Evolutionary conservation across 805 yeast species (phyloP), one percentile per base, ranked within the genome.

Genomic region (Cyberlindnera subsufficiens): DNA sequence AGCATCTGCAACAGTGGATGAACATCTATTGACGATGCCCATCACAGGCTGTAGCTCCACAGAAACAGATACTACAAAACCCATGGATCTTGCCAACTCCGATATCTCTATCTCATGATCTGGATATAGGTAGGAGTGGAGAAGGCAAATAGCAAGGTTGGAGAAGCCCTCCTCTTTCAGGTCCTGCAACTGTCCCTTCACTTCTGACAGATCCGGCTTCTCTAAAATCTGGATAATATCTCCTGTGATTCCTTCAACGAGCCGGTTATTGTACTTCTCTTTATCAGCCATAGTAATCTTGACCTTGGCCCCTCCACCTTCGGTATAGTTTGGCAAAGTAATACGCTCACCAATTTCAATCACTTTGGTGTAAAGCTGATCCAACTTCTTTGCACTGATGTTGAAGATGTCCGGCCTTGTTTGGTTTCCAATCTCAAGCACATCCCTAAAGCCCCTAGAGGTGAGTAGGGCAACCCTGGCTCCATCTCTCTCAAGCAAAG

Each of bases 91-190:
- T 0, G 96, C 95, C 31, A 82, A 65, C 27, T 65, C 45, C 1
- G 80, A 88, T 13, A 83, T 72, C 8, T 72, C 34, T 18, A 58
- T 52, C 59, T 87, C 96, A 55, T 86, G 95, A 9, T 71, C 71
- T 3, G 85, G 85, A 59, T 58, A 86, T 5, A 86, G 81, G 58
- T 81, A 87, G 1, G 89, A 75, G 55, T 86, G 95, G 51, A 83
- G 56, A 20, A 86, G 66, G 17, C 87, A 80, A 20, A 86, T 75
- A 7, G 89, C 95, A 36, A 86, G 59, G 1, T 91, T 82, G 39
- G 74, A 66, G 34, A 84, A 72, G 0, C 93, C 95, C 0, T 71
- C 54, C 4, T 67, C 70, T 55, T 72, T 75, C 18, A 85, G 58
- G 0, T 63, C 22, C 35, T 66, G 58, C 39, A 86, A 60, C 6